phyloP scores from a whole-genome alignment of 768 basidiomycete species.

The Mycena indigotica region DNA sequence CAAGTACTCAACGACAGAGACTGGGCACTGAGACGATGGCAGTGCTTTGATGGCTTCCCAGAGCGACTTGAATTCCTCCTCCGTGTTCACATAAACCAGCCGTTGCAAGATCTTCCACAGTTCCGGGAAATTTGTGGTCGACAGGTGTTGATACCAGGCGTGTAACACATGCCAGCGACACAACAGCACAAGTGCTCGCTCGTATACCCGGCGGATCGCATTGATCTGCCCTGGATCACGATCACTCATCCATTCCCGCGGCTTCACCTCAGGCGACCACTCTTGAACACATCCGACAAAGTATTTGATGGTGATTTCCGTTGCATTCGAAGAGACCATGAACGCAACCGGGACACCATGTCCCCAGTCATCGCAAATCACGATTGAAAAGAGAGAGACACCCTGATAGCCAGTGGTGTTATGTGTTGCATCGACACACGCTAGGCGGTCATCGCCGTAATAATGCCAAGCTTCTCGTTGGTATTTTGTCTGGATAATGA shows the following conservation, averaged over 20 bases:
- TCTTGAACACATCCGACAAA: constrained; percentile 10
- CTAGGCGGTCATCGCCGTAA: constrained; percentile 2
- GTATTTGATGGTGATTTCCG: constrained; percentile 20
- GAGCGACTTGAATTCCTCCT: constrained; percentile 17
- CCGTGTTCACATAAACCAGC: constrained; percentile 21
- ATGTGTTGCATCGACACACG: constrained; percentile 17
- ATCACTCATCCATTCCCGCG: background rate
- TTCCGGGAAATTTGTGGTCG: constrained; percentile 1
- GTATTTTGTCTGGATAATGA: constrained; percentile 11
- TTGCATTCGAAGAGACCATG: constrained; percentile 24
- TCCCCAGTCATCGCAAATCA: constrained; percentile 5
- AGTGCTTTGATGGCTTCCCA: constrained; percentile 20
- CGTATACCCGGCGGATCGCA: background rate
- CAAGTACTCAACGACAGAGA: constrained; percentile 18
- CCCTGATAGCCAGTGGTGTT: constrained; percentile 11
- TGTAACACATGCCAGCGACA: constrained; percentile 36
- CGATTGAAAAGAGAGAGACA: constrained; percentile 2
- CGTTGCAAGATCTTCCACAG: constrained; percentile 26
- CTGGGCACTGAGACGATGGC: too few species aligned
- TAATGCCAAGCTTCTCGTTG: constrained; percentile 3
- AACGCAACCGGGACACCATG: constrained; percentile 22
- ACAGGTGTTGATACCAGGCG: constrained; percentile 30
- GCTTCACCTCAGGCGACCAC: background rate
- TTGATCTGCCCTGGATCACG: constrained; percentile 5
- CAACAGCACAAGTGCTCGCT: constrained; percentile 10